Conservation (phyloP, 169 alveolate genomes). For the Babesia bigemina region DNA sequence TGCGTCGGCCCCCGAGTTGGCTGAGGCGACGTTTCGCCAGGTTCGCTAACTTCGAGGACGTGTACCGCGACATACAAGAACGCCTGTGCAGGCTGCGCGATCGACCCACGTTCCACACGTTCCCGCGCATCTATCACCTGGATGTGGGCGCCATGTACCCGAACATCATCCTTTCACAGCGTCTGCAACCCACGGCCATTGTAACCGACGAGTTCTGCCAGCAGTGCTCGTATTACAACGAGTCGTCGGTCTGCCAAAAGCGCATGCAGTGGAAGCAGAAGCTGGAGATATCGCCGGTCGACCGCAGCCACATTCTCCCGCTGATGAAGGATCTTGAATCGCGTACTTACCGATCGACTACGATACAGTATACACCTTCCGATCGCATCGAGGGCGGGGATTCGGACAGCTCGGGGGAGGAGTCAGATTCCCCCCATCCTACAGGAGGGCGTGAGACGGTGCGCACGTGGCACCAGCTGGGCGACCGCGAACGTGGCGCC, state of each 20-base stretch:
- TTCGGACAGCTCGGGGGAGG: constrained; percentile 31
- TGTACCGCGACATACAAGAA: constrained; percentile 33
- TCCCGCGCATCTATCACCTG: constrained; percentile 85
- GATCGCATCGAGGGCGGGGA: constrained; percentile 10
- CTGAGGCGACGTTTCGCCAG: constrained; percentile 24
- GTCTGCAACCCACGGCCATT: constrained; percentile 98
- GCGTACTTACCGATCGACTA: constrained; percentile 62
- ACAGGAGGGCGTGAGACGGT: neutral
- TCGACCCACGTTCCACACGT: constrained; percentile 35
- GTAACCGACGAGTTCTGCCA: constrained; percentile 92
- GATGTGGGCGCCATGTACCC: constrained; percentile 99
- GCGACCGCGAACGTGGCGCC: constrained; percentile 83
- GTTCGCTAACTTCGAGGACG: constrained; percentile 54
- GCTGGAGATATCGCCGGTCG: constrained; percentile 89
- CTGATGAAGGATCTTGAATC: constrained; percentile 71
- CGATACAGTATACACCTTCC: neutral
- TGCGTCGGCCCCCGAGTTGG: constrained; percentile 34
- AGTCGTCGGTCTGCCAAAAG: constrained; percentile 86
- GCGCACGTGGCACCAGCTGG: constrained; percentile 80
- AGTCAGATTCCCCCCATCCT: neutral
- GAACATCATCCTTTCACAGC: constrained; percentile 96
- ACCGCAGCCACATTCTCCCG: constrained; percentile 74
- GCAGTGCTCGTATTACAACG: constrained; percentile 92
- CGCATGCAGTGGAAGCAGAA: constrained; percentile 93
- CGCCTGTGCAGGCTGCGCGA: constrained; percentile 52